Evolutionary conservation across 257 asterid genomes (phyloP).

Genomic region (Primulina huaijiensis): DNA sequence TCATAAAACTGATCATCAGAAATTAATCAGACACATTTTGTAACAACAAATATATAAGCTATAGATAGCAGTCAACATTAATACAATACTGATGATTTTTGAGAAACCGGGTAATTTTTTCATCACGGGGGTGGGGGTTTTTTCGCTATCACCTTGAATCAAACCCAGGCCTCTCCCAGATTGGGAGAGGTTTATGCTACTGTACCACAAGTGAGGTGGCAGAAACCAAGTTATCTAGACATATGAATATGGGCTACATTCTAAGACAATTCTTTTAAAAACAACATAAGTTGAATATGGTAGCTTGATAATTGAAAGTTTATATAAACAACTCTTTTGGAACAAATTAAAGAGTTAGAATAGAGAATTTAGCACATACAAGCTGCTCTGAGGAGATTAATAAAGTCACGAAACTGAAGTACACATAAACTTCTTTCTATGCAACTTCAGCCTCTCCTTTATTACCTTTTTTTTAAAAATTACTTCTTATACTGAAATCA

Average conservation of each 20-base stretch:
- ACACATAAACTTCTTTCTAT: neutral
- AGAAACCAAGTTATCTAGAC: neutral
- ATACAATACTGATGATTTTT: conserved; percentile 14
- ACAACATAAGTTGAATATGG: neutral
- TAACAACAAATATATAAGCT: conserved; percentile 17
- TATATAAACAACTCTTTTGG: conserved; percentile 9
- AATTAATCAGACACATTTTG: conserved; percentile 24
- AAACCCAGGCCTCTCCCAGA: too few species aligned
- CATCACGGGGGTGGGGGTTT: too few species aligned
- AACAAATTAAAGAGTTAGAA: conserved; percentile 4
- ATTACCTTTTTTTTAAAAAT: neutral
- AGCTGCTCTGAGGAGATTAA: conserved; percentile 15
- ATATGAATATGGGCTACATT: conserved; percentile 1
- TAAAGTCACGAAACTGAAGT: neutral
- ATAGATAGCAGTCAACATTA: conserved; percentile 14
- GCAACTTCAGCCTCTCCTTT: neutral
- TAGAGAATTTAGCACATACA: neutral
- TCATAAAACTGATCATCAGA: conserved; percentile 49
- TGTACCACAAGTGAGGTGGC: conserved; percentile 4
- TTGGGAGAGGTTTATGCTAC: neutral
- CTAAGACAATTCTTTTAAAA: conserved; percentile 16
- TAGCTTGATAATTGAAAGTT: conserved; percentile 14
- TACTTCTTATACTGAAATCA: neutral
- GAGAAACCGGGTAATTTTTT: neutral
- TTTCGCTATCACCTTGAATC: too few species aligned